These are phyloP conservation scores for Spraguea lophii DNA, from an alignment of 371 early-diverging fungal genomes.

Conservation along the genomic window DNA sequence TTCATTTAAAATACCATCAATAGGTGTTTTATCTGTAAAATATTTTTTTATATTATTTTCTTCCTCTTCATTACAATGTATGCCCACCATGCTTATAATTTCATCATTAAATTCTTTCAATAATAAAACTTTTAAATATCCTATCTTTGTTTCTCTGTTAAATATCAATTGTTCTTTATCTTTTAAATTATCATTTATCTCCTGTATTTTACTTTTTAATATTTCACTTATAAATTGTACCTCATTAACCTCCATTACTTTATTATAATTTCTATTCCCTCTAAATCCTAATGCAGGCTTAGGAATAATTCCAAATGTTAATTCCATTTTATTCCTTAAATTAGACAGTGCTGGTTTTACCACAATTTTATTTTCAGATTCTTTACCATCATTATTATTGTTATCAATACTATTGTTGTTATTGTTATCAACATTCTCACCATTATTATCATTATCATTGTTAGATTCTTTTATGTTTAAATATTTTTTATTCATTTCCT, in stretches of 20 bases:
- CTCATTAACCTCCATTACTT: not conserved
- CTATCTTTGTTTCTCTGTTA: slow-evolving; percentile 1
- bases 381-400: too few species aligned
- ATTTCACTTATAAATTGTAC: not conserved
- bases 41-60: not conserved
- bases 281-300: not conserved
- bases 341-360: too few species aligned
- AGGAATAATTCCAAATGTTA: not conserved
- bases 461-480: not conserved
- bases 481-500: not conserved
- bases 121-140: not conserved
- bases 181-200: not conserved
- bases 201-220: not conserved
- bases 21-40: not conserved
- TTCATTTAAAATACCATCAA: not conserved
- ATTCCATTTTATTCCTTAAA: too few species aligned
- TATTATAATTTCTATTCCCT: not conserved
- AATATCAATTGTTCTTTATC: not conserved
- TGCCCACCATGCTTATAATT: not conserved
- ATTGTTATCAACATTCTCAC: too few species aligned
- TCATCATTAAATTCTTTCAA: slow-evolving; percentile 1
- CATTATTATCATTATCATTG: not conserved
- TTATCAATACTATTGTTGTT: too few species aligned
- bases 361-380: too few species aligned
- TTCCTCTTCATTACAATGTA: not conserved